Base-by-base conservation (phyloP, 2,329 filamentous ascomycete genomes). In the Hymenoscyphus salicellus region DNA sequence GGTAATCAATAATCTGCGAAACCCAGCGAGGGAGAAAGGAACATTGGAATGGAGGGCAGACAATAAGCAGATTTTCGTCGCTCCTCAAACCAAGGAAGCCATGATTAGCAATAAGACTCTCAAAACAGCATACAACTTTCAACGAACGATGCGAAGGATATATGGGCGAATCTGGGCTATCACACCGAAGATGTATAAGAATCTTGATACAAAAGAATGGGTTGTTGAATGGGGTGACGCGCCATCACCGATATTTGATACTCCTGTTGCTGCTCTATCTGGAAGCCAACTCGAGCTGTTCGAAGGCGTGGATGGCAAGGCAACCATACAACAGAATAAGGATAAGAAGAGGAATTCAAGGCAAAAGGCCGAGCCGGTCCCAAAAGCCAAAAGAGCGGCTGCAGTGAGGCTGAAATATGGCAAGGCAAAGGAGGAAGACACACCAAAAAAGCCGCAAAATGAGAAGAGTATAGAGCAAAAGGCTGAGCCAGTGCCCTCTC, bases 121-220 rank as follows among this genome's bases (percentile, higher is more conserved):
- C 3, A 23, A 26, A 23, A 52, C 46, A 2, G 46, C 46, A 52
- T 20, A 64, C 55, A 58, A 61, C 36, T 64, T 61, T 41, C 41
- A 63, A 26, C 49, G 83, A 55, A 77, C 77, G 64, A 80, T 83
- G 72, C 78, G 78, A 10, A 79, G 84, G 36, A 71, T 84, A 20
- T 85, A 86, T 67, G 71, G 69, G 3, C 74, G 75, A 33, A 70
- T 81, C 0, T 86, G 82, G 82, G 65, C 56, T 43, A 69, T 79
- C 63, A 79, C 79, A 1, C 73, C 83, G 0, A 78, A 75, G 10
- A 78, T 83, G 72, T 72, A 77, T 33, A 74, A 68, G 68, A 55
- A 71, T 73, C 23, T 65, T 55, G 14, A 61, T 23, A 66, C 68
- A 67, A 69, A 78, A 59, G 73, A 72, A 28, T 77, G 72, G 70